Evolutionary conservation across 768 basidiomycete genomes (phyloP), one percentile per base, ranked within the genome.

Genomic region (Collybia mongolica): DNA sequence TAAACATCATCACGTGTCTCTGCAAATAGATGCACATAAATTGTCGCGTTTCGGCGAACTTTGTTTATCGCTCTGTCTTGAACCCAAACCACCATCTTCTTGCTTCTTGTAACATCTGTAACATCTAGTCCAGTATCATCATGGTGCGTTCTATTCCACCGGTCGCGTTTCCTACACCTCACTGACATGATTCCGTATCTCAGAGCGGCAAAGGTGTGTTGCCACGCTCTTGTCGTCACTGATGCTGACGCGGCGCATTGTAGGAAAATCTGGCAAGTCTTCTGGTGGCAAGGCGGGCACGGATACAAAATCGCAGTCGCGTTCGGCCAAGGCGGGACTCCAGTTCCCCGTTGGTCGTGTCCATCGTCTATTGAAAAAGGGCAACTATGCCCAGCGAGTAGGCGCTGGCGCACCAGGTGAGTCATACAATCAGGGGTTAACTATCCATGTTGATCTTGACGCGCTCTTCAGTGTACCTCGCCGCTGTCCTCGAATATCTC

Each of bases 311-410:
- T 73, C 80, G 9, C 80, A 81, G 53, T 87, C 86, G 1, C 88
- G 88, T 56, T 88, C 87, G 11, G 78, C 84, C 36, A 83, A 80
- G 62, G 87, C 88, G 38, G 88, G 88, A 50, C 84, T 90, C 46
- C 88, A 90, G 68, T 89, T 89, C 73, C 93, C 93, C 39, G 93
- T 96, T 61, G 91, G 93, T 74, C 90, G 93, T 84, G 86, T 94
- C 60, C 91, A 93, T 68, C 87, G 91, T 79, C 79, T 89, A 55
- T 69, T 95, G 62, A 90, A 93, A 78, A 82, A 80, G 67, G 89
- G 90, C 54, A 90, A 90, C 74, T 91, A 90, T 59, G 86, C 90
- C 26, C 85, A 86, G 64, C 89, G 93, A 65, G 83, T 96, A 57
- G 93, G 91, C 66, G 84, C 85, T 53, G 92, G 92, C 70, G 90